phyloP scores from a whole-genome alignment of 495 filamentous ascomycete genomes.

The Trichoderma asperelloides region DNA sequence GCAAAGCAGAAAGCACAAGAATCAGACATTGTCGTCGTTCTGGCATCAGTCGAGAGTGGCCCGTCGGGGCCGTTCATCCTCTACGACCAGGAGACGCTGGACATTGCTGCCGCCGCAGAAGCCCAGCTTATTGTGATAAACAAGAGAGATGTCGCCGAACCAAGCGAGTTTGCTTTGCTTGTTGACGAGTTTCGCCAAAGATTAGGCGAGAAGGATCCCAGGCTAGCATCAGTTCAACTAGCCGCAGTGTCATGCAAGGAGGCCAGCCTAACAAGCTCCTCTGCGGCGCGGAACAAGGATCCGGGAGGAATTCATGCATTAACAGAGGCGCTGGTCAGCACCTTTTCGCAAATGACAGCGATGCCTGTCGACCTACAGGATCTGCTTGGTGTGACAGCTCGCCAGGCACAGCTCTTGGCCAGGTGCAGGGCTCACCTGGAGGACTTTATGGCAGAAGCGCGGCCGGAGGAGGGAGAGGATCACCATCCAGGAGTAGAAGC shows the following conservation, averaged over 20 bases:
- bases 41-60: constrained; percentile 57
- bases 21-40: constrained; percentile 78
- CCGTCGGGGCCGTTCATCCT: constrained; percentile 27
- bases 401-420: constrained; percentile 73
- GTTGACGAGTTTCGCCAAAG: constrained; percentile 24
- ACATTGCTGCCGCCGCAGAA: constrained; percentile 42
- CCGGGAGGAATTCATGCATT: constrained; percentile 62
- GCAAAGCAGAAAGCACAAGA: constrained; percentile 72
- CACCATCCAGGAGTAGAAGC: constrained; percentile 31
- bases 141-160: constrained; percentile 59
- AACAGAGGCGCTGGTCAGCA: constrained; percentile 52
- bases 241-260: constrained; percentile 61
- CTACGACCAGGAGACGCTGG: constrained; percentile 40
- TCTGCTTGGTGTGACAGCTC: constrained; percentile 80
- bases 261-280: constrained; percentile 13
- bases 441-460: constrained; percentile 51
- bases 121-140: constrained; percentile 68
- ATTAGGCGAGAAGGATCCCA: constrained; percentile 23
- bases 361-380: constrained; percentile 56
- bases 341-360: constrained; percentile 67
- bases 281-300: constrained; percentile 26
- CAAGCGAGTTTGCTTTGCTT: constrained; percentile 18
- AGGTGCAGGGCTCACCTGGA: constrained; percentile 61
- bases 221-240: constrained; percentile 17
- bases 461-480: constrained; percentile 4